Percentiles rank a stretch among this genome's conserved stretches.
Evolutionary conservation across 495 filamentous ascomycete genomes (phyloP).

Genomic region (Neurospora sp.): DNA sequence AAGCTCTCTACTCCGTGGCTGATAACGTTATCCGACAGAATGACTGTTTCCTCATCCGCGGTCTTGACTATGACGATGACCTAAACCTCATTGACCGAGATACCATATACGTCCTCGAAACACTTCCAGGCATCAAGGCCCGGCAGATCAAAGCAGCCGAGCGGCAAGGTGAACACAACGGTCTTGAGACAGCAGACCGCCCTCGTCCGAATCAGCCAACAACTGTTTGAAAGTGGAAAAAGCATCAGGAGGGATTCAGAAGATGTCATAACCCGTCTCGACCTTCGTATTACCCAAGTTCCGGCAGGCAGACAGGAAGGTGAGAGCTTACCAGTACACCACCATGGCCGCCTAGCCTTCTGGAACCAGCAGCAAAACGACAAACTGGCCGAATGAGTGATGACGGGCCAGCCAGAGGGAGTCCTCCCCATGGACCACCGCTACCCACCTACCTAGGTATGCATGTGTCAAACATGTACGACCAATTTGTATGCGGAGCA

Average conservation of each 20-base stretch:
- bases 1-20: not conserved
- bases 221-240: not conserved
- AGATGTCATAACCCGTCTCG: not conserved
- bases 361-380: not conserved
- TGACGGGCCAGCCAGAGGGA: not conserved
- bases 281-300: not conserved
- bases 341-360: not conserved
- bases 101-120: not conserved
- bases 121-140: not conserved
- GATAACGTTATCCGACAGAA: not conserved
- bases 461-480: conserved; percentile 1
- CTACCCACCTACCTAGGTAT: not conserved
- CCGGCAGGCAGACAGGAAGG: not conserved
- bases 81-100: not conserved
- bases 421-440: not conserved
- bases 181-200: not conserved
- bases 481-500: not conserved
- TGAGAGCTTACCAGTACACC: not conserved
- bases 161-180: not conserved
- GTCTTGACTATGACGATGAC: not conserved
- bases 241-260: not conserved
- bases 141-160: not conserved
- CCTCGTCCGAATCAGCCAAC: not conserved
- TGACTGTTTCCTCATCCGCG: conserved; percentile 1
- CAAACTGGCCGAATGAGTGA: not conserved